phyloP scores from a whole-genome alignment of 2,329 filamentous ascomycete species.

The Dryadomyces quercus-mongolicae region DNA sequence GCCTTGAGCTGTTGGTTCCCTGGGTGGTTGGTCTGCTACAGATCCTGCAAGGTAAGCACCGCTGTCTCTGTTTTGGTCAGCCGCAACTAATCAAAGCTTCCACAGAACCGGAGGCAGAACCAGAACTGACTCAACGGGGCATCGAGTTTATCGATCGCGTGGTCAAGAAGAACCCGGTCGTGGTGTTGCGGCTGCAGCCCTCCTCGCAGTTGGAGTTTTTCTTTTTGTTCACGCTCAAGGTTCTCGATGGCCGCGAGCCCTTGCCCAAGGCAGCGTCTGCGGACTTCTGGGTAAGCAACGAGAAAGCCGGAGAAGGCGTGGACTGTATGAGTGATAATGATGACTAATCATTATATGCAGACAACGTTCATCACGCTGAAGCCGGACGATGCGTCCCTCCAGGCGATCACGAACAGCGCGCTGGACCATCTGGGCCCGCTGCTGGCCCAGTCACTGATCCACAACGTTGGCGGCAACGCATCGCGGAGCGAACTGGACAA shows the following conservation, averaged over 20 bases:
- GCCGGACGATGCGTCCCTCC: conserved; percentile 27
- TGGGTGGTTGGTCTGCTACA: conserved; percentile 53
- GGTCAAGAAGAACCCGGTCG: conserved; percentile 45
- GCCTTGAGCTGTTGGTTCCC: conserved; percentile 40
- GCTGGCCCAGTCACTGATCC: conserved; percentile 45
- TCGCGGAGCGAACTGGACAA: conserved; percentile 61
- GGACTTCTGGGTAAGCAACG: conserved; percentile 56
- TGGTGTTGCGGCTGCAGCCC: conserved; percentile 47
- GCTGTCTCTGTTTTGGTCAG: not conserved
- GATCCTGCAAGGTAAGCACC: conserved; percentile 41
- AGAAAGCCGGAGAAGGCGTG: not conserved
- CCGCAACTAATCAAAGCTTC: not conserved
- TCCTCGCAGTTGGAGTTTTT: conserved; percentile 48
- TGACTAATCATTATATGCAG: conserved; percentile 19
- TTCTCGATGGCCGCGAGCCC: conserved; percentile 59
- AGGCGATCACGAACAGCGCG: conserved; percentile 33
- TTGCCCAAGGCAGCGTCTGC: conserved; percentile 63
- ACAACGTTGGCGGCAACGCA: conserved; percentile 56
- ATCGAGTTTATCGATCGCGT: conserved; percentile 61
- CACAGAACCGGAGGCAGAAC: conserved; percentile 47
- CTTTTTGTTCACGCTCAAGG: conserved; percentile 59
- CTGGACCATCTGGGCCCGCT: conserved; percentile 49
- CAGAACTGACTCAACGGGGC: conserved; percentile 59
- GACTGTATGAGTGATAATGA: too few relatives aligned
- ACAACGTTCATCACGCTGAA: conserved; percentile 39